A percentile compares a stretch with the other conserved stretches of the same genome.
These are phyloP conservation scores for Urostyla sp. DNA, from an alignment of 73 alveolate genomes.

Conservation along the genomic window DNA sequence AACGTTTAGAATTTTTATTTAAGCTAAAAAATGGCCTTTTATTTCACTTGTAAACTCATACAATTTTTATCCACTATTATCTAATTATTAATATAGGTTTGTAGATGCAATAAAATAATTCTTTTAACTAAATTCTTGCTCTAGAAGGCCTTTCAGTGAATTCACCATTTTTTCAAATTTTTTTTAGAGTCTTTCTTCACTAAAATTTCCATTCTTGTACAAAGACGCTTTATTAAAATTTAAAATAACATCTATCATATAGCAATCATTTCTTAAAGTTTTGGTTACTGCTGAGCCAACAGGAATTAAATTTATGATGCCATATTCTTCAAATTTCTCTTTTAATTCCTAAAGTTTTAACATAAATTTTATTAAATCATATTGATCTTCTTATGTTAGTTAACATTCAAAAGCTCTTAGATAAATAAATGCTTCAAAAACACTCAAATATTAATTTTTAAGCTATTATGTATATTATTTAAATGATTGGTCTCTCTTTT, in stretches of 20 bases:
- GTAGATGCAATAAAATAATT: constrained; percentile 4
- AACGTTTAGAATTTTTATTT: constrained; percentile 5
- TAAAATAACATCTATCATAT: constrained; percentile 7
- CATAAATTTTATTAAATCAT: constrained; percentile 51
- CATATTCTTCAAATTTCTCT: constrained; percentile 14
- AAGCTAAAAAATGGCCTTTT: neutral
- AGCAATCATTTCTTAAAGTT: constrained; percentile 8
- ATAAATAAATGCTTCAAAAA: constrained; percentile 32
- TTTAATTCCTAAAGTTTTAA: constrained; percentile 26
- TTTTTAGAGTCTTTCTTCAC: neutral
- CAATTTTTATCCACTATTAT: neutral
- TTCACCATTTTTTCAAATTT: neutral
- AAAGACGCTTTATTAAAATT: constrained; percentile 5
- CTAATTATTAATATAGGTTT: neutral
- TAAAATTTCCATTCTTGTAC: neutral
- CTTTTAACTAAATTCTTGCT: neutral
- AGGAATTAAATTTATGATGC: constrained; percentile 29
- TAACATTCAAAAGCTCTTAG: constrained; percentile 2
- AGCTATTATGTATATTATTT: constrained; percentile 21
- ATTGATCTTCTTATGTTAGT: constrained; percentile 35
- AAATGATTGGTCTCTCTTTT: neutral
- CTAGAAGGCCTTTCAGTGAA: neutral
- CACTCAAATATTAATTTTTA: constrained; percentile 16
- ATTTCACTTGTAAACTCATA: neutral
- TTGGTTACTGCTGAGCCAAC: constrained; percentile 44